A percentile compares a stretch with the other conserved stretches of the same genome.
Conservation (phyloP, 2,329 filamentous ascomycete genomes). For the Xylariales sp. region DNA sequence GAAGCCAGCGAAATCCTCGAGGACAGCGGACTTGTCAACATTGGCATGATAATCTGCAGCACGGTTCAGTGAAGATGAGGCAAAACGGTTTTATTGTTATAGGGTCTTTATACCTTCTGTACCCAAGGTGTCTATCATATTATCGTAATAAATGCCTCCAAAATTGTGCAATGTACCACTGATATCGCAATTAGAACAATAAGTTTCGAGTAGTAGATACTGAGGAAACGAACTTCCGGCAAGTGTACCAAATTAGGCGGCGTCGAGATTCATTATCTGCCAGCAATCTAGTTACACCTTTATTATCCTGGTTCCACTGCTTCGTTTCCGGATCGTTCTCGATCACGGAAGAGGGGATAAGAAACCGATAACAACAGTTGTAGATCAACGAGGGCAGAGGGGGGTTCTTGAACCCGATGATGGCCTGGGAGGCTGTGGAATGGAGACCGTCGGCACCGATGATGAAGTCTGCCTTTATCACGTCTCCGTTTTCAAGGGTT, state of each 20-base stretch:
- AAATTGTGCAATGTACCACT: slow-evolving; percentile 29
- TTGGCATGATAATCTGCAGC: slow-evolving; percentile 26
- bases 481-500: slow-evolving; percentile 22
- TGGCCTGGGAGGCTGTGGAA: slow-evolving; percentile 21
- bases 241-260: slow-evolving; percentile 27
- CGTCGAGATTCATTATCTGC: slow-evolving; percentile 16
- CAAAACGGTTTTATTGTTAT: not conserved
- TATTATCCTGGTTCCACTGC: slow-evolving; percentile 22
- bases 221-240: no score
- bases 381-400: slow-evolving; percentile 19
- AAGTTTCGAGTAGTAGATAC: no score
- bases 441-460: slow-evolving; percentile 29
- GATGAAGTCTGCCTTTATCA: slow-evolving; percentile 27
- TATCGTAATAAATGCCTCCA: slow-evolving; percentile 24
- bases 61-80: no score
- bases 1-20: slow-evolving; percentile 22
- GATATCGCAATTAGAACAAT: no score
- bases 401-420: slow-evolving; percentile 21
- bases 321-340: slow-evolving; percentile 25
- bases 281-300: slow-evolving; percentile 18
- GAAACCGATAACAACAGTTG: slow-evolving; percentile 31
- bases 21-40: slow-evolving; percentile 22
- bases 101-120: slow-evolving; percentile 8
- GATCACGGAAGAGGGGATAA: slow-evolving; percentile 23
- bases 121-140: no score